Evolutionary conservation across 352 stramenopile genomes (phyloP).

Genomic region (Phytophthora tentaculata): DNA sequence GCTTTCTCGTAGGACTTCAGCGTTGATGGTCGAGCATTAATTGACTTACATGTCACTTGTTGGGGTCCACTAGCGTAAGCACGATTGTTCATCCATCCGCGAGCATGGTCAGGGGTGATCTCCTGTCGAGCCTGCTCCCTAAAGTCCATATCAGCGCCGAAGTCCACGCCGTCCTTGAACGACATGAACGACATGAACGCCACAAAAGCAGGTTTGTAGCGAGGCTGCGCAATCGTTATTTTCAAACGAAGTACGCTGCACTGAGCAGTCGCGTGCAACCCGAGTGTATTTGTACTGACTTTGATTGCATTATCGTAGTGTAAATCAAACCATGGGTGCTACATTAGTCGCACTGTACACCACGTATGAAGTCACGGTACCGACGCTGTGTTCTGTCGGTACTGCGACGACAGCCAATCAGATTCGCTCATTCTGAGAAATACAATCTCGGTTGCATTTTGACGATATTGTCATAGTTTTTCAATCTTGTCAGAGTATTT

Average conservation of each 20-base stretch:
- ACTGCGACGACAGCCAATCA: background rate
- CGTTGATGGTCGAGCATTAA: conserved; percentile 1
- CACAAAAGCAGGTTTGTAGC: background rate
- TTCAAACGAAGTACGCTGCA: too few species aligned
- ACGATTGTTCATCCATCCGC: background rate
- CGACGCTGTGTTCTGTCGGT: background rate
- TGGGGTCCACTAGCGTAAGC: background rate
- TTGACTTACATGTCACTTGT: conserved; percentile 8
- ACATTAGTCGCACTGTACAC: background rate
- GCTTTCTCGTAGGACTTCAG: conserved; percentile 2
- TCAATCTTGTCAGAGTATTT: too few species aligned
- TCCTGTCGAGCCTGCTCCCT: background rate
- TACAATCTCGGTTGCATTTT: background rate
- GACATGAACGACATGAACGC: background rate
- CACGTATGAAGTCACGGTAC: background rate
- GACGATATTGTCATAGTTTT: background rate
- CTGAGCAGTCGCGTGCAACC: too few species aligned
- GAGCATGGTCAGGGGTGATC: background rate
- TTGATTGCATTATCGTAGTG: background rate
- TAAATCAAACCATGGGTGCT: background rate
- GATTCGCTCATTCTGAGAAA: background rate
- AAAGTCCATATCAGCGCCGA: too few species aligned
- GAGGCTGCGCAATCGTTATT: too few species aligned
- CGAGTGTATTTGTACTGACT: too few species aligned
- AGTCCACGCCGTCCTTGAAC: background rate